Conservation (phyloP, 2,329 filamentous ascomycete genomes). For the Penicillium sclerotiorum region DNA sequence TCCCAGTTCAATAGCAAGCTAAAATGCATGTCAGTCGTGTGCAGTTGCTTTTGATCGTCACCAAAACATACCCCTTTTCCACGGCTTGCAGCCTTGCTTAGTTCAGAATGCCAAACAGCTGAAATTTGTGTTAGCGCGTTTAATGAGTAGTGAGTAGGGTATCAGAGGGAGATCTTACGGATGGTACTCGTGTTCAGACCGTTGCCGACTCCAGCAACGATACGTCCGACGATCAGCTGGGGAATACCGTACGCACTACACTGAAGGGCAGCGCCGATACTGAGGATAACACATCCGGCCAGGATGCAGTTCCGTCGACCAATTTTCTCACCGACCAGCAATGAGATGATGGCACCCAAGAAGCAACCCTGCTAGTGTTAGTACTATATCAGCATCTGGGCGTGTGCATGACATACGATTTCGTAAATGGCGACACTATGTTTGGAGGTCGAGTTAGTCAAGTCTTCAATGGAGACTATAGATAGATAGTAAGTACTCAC, state of each 20-base stretch:
- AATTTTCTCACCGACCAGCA: conserved; percentile 48
- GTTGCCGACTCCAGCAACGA: conserved; percentile 54
- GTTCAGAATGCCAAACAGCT: conserved; percentile 36
- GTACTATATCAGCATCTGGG: neutral
- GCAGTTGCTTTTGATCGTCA: neutral
- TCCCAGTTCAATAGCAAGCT: conserved; percentile 32
- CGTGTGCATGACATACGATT: conserved; percentile 26
- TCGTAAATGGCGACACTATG: conserved; percentile 49
- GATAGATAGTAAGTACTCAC: conserved; percentile 26
- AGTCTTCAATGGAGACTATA: neutral
- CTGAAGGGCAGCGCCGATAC: conserved; percentile 34
- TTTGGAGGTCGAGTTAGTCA: neutral
- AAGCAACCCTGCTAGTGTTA: conserved; percentile 53
- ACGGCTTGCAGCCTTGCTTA: conserved; percentile 31
- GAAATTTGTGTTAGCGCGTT: neutral
- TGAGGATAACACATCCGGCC: conserved; percentile 40
- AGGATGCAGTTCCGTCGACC: conserved; percentile 54
- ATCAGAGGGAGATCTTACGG: conserved; percentile 31
- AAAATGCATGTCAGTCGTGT: conserved; percentile 9
- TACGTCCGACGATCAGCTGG: conserved; percentile 47
- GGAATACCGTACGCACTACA: conserved; percentile 38
- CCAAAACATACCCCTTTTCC: conserved; percentile 29
- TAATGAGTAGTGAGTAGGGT: too few species aligned
- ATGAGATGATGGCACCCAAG: conserved; percentile 53
- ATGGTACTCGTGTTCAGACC: conserved; percentile 48